A percentile compares a stretch with the other conserved stretches of the same genome.
Evolutionary conservation across 495 filamentous ascomycete genomes (phyloP).

Genomic region (Annulohypoxylon maeteangense): DNA sequence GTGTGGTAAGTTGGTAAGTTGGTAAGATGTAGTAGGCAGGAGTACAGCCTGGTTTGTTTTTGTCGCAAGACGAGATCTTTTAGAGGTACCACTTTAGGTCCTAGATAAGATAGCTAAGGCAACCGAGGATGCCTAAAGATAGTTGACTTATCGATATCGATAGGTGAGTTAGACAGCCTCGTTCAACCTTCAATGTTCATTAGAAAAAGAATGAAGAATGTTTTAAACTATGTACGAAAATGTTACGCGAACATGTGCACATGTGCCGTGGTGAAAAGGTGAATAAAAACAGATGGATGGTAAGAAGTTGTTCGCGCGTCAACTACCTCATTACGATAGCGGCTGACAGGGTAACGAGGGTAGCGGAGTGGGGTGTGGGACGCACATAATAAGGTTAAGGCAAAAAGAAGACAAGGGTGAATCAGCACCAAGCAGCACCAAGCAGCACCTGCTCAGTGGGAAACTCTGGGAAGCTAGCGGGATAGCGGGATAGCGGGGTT

Average conservation of each 20-base stretch:
- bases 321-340: constrained; percentile 20
- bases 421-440: too few species aligned
- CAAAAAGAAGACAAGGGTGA: not conserved
- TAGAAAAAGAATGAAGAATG: not conserved
- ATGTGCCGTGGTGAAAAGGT: not conserved
- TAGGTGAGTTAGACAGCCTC: not conserved
- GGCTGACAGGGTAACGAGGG: constrained; percentile 27
- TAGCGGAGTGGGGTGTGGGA: constrained; percentile 17
- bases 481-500: constrained; percentile 16
- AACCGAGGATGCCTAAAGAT: not conserved
- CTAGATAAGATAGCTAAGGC: not conserved
- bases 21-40: constrained; percentile 3
- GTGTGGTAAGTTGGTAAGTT: not conserved
- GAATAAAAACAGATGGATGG: not conserved
- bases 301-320: constrained; percentile 21
- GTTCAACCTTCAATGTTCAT: not conserved
- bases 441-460: not conserved
- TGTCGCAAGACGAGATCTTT: constrained; percentile 1
- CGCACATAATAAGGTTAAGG: constrained; percentile 22
- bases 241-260: not conserved
- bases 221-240: not conserved
- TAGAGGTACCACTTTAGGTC: constrained; percentile 1
- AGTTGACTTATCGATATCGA: not conserved
- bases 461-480: not conserved
- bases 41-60: constrained; percentile 12